Conservation (phyloP, 768 basidiomycete genomes). For the Naganishia friedmannii region DNA sequence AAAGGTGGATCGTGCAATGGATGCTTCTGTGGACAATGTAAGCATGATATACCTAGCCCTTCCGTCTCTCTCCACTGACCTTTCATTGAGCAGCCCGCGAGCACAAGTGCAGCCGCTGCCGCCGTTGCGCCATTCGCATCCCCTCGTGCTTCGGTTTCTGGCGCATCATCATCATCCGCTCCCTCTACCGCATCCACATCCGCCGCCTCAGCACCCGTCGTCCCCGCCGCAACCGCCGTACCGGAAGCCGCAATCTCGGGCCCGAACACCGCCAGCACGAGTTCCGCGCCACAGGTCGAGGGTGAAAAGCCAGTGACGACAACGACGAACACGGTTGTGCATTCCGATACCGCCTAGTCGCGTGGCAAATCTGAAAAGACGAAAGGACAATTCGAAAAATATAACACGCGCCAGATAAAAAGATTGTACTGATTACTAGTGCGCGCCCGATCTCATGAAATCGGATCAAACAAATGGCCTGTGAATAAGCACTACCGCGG, state of each 20-base stretch:
- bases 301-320: conserved; percentile 36
- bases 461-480: no score
- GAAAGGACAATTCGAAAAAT: no score
- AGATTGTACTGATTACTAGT: no score
- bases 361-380: no score
- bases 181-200: conserved; percentile 18
- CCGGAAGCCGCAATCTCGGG: conserved; percentile 1
- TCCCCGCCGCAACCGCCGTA: background rate
- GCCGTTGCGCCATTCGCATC: conserved; percentile 9
- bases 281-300: conserved; percentile 2
- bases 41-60: background rate
- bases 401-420: no score
- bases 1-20: conserved; percentile 37
- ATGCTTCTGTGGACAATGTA: conserved; percentile 36
- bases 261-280: conserved; percentile 16
- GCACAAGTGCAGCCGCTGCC: conserved; percentile 9
- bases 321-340: conserved; percentile 47
- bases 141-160: background rate
- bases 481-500: no score
- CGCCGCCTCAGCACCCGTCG: conserved; percentile 12
- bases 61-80: background rate
- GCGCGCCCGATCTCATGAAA: no score
- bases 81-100: background rate
- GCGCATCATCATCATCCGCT: background rate
- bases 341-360: conserved; percentile 26